Base-by-base conservation (phyloP, 129 eudicot genomes). In the Glebionis coronaria region DNA sequence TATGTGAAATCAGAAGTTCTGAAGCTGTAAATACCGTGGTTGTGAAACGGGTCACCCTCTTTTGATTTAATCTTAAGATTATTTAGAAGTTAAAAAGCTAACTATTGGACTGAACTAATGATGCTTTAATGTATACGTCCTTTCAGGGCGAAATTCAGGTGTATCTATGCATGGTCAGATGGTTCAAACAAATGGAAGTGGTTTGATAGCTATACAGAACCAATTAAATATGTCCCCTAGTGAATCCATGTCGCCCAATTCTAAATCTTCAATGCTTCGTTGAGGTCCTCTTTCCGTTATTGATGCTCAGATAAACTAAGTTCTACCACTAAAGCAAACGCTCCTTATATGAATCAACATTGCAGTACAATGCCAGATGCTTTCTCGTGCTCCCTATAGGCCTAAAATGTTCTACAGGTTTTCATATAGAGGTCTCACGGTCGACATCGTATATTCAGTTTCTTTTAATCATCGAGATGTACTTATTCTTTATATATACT, bases 111-210 rank as follows among this genome's bases (percentile, higher is more conserved):
- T 18, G 4, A 5, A 46, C 71, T 51, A 35, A 47, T 12, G 38
- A 15, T 50, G 62, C 51, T 28, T 65, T 60, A 35, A 56, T 64
- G 12, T 67, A 47, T 20, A 44, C 18, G 5, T 52, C 56, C 15
- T 71, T 65, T 47, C 85, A 75, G 97, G 95, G 11, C 64, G 87
- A 69, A 83, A 76, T 58, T 72, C 90, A 21, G 69, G 82, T 55
- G 65, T 51, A 56, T 65, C 44, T 38, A 29, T 74, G 54, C 81
- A 68, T 4, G 77, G 80, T 7, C 25, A 63, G 23, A 47, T 78
- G 12, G 73, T 81, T 64, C 67, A 63, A 76, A 58, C 55, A 57
- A 46, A 68, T 46, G 76, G 25, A 47, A 63, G 40, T 31, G 71
- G 79, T 55, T 61, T 63, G 29, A 27, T 78, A 13, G 57, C 47